phyloP scores from a whole-genome alignment of 129 eudicot genomes.

The Tagetes patula region DNA sequence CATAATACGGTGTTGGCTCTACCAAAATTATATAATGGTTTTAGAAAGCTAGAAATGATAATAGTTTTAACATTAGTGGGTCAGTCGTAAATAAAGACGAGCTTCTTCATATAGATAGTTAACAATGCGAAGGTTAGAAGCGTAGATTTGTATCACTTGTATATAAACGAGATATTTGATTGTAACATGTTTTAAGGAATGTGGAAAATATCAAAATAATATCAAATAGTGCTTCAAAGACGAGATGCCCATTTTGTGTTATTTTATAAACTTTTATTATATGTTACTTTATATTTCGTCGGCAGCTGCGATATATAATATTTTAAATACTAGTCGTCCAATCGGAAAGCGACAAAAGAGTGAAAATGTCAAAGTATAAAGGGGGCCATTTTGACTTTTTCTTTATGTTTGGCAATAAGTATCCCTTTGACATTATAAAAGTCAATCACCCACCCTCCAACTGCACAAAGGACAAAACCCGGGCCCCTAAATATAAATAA shows the following conservation, averaged over 20 bases:
- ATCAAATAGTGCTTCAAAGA: slow-evolving; percentile 16
- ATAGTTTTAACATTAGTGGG: too few species aligned
- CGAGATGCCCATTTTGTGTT: slow-evolving; percentile 30
- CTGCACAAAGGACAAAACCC: slow-evolving; percentile 8
- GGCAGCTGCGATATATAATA: slow-evolving; percentile 23
- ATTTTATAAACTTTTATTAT: slow-evolving; percentile 2
- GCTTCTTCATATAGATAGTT: too few species aligned
- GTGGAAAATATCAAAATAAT: too few species aligned
- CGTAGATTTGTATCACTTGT: too few species aligned
- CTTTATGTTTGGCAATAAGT: slow-evolving; percentile 5
- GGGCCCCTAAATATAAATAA: background rate
- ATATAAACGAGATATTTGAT: too few species aligned
- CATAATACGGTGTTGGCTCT: too few species aligned
- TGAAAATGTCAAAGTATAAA: slow-evolving; percentile 23
- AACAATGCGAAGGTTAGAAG: too few species aligned
- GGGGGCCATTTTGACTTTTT: slow-evolving; percentile 34
- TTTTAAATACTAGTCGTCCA: slow-evolving; percentile 16
- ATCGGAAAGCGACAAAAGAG: slow-evolving; percentile 24
- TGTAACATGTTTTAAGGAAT: too few species aligned
- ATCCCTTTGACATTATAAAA: slow-evolving; percentile 57
- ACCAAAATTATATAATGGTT: too few species aligned
- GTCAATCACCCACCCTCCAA: slow-evolving; percentile 50
- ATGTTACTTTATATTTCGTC: slow-evolving; percentile 19
- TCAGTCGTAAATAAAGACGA: too few species aligned
- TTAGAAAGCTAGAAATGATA: too few species aligned